A percentile compares a stretch with the other conserved stretches of the same genome.
Evolutionary conservation across 352 stramenopile genomes (phyloP).

Genomic region (Albugo laibachii): DNA sequence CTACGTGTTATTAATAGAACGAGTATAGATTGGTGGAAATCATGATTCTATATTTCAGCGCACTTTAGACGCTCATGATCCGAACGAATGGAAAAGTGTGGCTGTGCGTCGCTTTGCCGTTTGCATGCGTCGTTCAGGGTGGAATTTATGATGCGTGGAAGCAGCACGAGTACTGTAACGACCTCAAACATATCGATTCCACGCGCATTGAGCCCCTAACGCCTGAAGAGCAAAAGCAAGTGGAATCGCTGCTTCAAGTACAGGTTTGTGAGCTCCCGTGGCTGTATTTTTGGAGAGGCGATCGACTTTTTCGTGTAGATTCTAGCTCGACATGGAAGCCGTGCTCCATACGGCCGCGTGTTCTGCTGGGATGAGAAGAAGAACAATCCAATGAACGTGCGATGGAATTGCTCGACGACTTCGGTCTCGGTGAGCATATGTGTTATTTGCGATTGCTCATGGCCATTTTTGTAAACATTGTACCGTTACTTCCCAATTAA

Average conservation of each 20-base stretch:
- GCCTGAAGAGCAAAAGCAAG: slow-evolving; percentile 23
- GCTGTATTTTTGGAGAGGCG: neutral
- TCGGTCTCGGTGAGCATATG: slow-evolving; percentile 39
- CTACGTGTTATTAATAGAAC: too few relatives aligned
- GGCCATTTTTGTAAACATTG: too few relatives aligned
- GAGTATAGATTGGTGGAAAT: too few relatives aligned
- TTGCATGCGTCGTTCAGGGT: too few relatives aligned
- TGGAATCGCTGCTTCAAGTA: slow-evolving; percentile 62
- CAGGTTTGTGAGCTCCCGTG: slow-evolving; percentile 15
- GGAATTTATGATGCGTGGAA: slow-evolving; percentile 44
- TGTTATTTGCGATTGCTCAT: neutral
- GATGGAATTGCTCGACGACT: slow-evolving; percentile 51
- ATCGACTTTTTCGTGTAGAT: slow-evolving; percentile 13
- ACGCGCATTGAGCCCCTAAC: slow-evolving; percentile 36
- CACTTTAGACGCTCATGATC: too few relatives aligned
- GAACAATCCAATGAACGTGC: slow-evolving; percentile 49
- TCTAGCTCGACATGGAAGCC: slow-evolving; percentile 53
- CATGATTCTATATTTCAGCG: too few relatives aligned
- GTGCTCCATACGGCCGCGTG: slow-evolving; percentile 41
- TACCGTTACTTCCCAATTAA: slow-evolving; percentile 3
- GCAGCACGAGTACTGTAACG: slow-evolving; percentile 67
- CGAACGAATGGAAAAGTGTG: too few relatives aligned
- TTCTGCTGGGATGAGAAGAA: slow-evolving; percentile 58
- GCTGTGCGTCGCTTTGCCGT: too few relatives aligned
- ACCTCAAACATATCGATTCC: slow-evolving; percentile 31